A percentile compares a stretch with the other conserved stretches of the same genome.
Evolutionary conservation across 108 stramenopile species (phyloP).

Genomic region (Skeletonema grethae): DNA sequence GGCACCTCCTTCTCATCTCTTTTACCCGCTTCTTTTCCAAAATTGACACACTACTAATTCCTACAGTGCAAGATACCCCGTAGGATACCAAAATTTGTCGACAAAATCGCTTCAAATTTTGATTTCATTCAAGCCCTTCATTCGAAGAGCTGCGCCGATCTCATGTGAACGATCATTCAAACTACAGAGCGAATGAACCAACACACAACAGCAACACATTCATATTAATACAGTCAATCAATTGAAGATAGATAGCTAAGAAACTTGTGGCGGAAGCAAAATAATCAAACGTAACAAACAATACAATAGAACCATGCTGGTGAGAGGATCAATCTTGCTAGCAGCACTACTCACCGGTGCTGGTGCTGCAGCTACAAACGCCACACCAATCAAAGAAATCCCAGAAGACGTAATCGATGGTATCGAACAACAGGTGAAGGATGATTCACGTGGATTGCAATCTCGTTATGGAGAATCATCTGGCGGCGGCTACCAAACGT

Average conservation of each 20-base stretch:
- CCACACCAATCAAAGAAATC: background rate
- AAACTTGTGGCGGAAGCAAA: background rate
- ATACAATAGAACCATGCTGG: background rate
- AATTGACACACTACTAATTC: background rate
- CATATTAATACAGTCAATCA: background rate
- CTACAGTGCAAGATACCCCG: background rate
- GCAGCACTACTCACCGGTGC: background rate
- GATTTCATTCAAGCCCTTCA: background rate
- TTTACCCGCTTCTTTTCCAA: background rate
- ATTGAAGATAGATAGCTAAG: background rate
- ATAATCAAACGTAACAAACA: too few relatives aligned
- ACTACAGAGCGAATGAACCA: too few relatives aligned
- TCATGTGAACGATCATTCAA: too few relatives aligned
- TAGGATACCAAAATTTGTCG: background rate
- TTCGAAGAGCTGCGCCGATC: background rate
- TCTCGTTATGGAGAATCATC: background rate
- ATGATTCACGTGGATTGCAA: constrained; percentile 12
- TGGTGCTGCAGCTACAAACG: background rate
- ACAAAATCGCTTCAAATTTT: background rate
- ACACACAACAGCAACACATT: background rate
- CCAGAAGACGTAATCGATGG: background rate
- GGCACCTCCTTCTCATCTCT: background rate
- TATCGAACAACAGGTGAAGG: background rate
- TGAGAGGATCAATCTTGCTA: background rate
- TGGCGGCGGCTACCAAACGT: background rate